Evolutionary conservation across 2,329 filamentous ascomycete species (phyloP), one percentile per base, ranked within the genome.

Genomic region (Talaromyces albobiverticillius): DNA sequence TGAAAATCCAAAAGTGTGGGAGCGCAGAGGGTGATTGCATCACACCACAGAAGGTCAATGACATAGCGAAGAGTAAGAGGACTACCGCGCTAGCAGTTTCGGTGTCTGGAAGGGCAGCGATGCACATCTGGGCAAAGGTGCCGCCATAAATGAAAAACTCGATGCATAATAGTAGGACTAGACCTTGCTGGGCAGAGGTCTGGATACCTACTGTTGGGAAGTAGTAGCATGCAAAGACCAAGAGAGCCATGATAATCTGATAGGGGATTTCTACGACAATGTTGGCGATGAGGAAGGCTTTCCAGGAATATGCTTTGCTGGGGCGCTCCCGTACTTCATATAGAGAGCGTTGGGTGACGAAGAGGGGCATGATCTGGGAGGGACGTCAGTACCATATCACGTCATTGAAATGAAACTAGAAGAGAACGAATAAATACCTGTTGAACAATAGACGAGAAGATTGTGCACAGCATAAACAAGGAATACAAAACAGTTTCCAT

Each of bases 401-500:
- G n/a, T n/a, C n/a, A n/a, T n/a, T n/a, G n/a, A n/a, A n/a, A n/a
- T n/a, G n/a, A n/a, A n/a, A n/a, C n/a, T n/a, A n/a, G n/a, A n/a
- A n/a, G n/a, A n/a, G n/a, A n/a, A n/a, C n/a, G n/a, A n/a, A n/a
- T n/a, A n/a, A n/a, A n/a, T n/a, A n/a, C n/a, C n/a, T n/a, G n/a
- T n/a, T n/a, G n/a, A n/a, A n/a, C n/a, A n/a, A n/a, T 54, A 76
- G 73, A 7, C 74, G 69, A 87, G 67, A 95, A 95, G 66, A 95
- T 84, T 41, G 87, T 93, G 54, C 88, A 76, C 54, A 94, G 74
- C 81, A 94, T 89, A 81, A 95, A 95, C 61, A 96, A 87, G 69
- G 85, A 82, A 67, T 95, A 95, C 84, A 94, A 90, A 68, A 95
- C 89, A 74, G 95, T 95, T 71, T 93, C 89, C 4, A 95, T 78